These are phyloP conservation scores for Krasilnikovozyma curviuscula DNA, from an alignment of 768 basidiomycete genomes.

Conservation along the genomic window DNA sequence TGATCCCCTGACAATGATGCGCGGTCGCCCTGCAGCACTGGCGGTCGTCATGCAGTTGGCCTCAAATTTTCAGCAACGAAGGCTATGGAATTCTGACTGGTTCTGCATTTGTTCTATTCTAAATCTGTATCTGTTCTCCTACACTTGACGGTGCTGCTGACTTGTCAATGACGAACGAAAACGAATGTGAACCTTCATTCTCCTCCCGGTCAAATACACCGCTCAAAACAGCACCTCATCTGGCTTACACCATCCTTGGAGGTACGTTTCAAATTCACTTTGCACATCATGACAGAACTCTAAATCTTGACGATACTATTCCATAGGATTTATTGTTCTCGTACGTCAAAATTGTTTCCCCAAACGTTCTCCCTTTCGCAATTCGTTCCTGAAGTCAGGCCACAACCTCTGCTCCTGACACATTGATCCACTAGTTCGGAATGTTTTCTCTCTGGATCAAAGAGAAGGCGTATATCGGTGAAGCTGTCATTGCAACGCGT, in stretches of 20 bases:
- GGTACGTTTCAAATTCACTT: not conserved
- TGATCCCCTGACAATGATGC: not conserved
- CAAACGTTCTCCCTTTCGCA: not conserved
- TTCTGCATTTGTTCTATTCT: not conserved
- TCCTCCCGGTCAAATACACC: not conserved
- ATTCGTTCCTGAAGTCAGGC: not conserved
- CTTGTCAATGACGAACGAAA: not conserved
- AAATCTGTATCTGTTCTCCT: not conserved
- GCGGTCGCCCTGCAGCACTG: too few species aligned
- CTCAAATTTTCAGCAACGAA: not conserved
- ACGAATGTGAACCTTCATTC: not conserved
- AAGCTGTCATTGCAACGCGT: conserved; percentile 86
- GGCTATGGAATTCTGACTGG: not conserved
- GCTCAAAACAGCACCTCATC: conserved; percentile 31
- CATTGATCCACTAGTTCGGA: conserved; percentile 43
- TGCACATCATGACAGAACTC: conserved; percentile 7
- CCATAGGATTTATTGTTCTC: conserved; percentile 50
- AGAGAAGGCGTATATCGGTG: conserved; percentile 82
- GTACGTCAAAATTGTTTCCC: conserved; percentile 27
- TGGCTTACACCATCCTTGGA: conserved; percentile 59
- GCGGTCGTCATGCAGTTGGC: not conserved
- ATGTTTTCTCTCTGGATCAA: conserved; percentile 87
- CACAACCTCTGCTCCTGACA: not conserved
- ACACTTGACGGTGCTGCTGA: not conserved
- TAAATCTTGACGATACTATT: conserved; percentile 16